Evolutionary conservation across 2,329 filamentous ascomycete species (phyloP).

Genomic region (Aspergillus proliferans): DNA sequence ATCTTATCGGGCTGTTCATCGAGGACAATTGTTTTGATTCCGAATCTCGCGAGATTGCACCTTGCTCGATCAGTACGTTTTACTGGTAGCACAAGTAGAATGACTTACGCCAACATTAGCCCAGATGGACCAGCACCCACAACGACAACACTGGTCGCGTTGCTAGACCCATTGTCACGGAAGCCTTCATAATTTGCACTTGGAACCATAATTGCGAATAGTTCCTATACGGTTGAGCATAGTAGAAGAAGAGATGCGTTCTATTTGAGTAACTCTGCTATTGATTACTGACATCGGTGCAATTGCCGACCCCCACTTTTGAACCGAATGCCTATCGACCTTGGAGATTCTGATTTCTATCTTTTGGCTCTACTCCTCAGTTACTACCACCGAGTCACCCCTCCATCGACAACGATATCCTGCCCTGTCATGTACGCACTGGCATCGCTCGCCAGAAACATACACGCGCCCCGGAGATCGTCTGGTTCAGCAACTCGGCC

Average conservation of each 20-base stretch:
- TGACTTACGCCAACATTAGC: constrained; percentile 36
- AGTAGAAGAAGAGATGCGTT: constrained; percentile 32
- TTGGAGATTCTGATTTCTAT: constrained; percentile 8
- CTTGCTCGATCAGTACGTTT: constrained; percentile 26
- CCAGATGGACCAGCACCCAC: constrained; percentile 42
- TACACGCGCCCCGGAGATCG: constrained; percentile 45
- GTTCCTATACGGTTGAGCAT: neutral
- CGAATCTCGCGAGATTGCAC: constrained; percentile 57
- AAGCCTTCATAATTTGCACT: constrained; percentile 23
- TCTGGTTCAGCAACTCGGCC: constrained; percentile 44
- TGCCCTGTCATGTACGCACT: constrained; percentile 42
- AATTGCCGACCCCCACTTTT: constrained; percentile 4
- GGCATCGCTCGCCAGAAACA: constrained; percentile 46
- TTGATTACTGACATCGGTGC: neutral
- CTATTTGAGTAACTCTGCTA: neutral
- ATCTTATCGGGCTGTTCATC: constrained; percentile 66
- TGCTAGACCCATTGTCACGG: constrained; percentile 7
- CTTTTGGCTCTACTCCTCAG: constrained; percentile 4
- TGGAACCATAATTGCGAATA: constrained; percentile 19
- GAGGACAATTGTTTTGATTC: constrained; percentile 59
- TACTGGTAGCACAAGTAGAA: constrained; percentile 13
- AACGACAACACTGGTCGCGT: constrained; percentile 28
- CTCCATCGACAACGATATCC: constrained; percentile 44
- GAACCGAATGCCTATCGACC: constrained; percentile 2
- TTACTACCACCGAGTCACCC: constrained; percentile 33